Percentiles rank a stretch among this genome's conserved stretches.
Evolutionary conservation across 768 basidiomycete genomes (phyloP).

Genomic region (Rhodotorula taiwanensis): DNA sequence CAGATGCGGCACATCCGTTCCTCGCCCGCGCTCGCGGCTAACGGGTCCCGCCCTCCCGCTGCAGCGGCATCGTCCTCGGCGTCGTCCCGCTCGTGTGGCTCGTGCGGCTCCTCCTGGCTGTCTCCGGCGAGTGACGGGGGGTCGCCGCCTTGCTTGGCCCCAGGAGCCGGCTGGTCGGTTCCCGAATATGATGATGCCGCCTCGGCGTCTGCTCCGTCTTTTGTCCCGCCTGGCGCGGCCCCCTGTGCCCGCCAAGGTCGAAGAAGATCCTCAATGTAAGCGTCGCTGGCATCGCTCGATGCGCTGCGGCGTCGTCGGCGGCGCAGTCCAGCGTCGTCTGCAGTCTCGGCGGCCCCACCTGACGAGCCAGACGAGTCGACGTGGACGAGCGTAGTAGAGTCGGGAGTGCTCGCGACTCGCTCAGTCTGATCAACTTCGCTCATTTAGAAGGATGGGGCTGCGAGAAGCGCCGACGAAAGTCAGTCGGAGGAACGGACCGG

Average conservation of each 20-base stretch:
- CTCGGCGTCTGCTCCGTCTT: not conserved
- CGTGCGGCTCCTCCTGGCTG: not conserved
- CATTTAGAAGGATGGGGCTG: not conserved
- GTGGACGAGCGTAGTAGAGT: no score
- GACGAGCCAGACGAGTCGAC: not conserved
- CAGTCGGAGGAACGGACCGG: no score
- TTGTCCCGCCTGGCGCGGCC: not conserved
- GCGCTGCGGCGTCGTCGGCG: not conserved
- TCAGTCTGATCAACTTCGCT: no score
- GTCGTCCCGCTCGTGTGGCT: no score
- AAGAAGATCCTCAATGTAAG: not conserved
- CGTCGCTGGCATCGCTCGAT: constrained; percentile 15
- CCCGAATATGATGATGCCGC: no score
- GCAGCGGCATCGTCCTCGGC: no score
- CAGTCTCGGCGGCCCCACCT: not conserved
- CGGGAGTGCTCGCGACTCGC: no score
- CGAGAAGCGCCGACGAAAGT: no score
- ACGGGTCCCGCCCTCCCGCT: no score
- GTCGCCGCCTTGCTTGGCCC: no score
- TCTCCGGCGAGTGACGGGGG: no score
- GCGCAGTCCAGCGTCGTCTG: not conserved
- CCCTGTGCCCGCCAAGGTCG: not conserved
- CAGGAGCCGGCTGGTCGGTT: no score
- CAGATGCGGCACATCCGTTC: constrained; percentile 26
- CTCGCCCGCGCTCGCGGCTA: not conserved